Conservation (phyloP, 192 early-diverging fungal genomes). For the Podila epicladia region DNA sequence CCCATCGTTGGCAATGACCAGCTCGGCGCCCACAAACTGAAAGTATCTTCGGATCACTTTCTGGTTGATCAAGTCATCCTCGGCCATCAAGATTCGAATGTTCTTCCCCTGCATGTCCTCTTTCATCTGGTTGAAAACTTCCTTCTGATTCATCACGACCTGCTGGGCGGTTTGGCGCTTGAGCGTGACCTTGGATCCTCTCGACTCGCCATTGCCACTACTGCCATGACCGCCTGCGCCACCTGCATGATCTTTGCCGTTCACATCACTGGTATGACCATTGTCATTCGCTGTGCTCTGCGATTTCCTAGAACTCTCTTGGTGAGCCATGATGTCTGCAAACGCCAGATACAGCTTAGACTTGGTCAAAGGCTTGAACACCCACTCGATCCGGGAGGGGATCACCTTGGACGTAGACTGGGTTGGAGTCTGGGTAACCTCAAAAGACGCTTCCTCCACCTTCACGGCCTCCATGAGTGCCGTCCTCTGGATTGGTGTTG, state of each 20-base stretch:
- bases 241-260: not conserved
- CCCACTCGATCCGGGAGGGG: slow-evolving; percentile 57
- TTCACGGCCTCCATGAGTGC: slow-evolving; percentile 57
- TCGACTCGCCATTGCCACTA: slow-evolving; percentile 4
- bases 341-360: slow-evolving; percentile 60
- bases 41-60: slow-evolving; percentile 63
- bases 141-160: slow-evolving; percentile 57
- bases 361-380: slow-evolving; percentile 65
- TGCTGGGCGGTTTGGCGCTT: slow-evolving; percentile 56
- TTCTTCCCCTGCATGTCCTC: slow-evolving; percentile 59
- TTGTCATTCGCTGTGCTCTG: not conserved
- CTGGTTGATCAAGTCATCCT: slow-evolving; percentile 68
- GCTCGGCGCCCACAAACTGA: slow-evolving; percentile 55
- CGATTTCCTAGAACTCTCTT: slow-evolving; percentile 8
- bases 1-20: slow-evolving; percentile 59
- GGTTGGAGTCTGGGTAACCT: slow-evolving; percentile 5
- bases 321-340: slow-evolving; percentile 35
- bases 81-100: slow-evolving; percentile 60
- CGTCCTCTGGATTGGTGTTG: slow-evolving; percentile 63
- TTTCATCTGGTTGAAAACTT: slow-evolving; percentile 61
- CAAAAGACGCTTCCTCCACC: slow-evolving; percentile 33
- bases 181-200: slow-evolving; percentile 12
- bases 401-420: slow-evolving; percentile 19
- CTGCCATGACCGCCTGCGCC: not conserved
- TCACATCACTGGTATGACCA: not conserved